Evolutionary conservation across 148 eudicot genomes (phyloP).

Genomic region (Rhododendron ferrugineum): DNA sequence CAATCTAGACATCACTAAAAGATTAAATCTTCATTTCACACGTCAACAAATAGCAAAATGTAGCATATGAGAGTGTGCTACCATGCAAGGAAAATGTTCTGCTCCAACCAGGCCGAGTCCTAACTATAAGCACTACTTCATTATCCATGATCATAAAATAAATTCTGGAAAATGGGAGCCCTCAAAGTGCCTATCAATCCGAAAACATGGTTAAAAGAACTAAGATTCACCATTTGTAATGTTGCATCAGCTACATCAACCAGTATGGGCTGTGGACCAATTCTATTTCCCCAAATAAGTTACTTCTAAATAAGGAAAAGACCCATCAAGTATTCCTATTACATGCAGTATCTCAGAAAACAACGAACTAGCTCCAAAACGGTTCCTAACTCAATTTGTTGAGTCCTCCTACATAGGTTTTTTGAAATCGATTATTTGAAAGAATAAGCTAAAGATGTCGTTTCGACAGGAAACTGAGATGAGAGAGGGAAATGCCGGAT

Average conservation of each 20-base stretch:
- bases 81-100: neutral
- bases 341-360: neutral
- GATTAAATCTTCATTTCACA: neutral
- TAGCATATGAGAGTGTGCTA: too few species aligned
- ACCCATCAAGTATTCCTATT: neutral
- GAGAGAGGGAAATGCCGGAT: neutral
- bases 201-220: neutral
- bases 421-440: neutral
- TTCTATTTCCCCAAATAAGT: neutral
- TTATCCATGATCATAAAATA: neutral
- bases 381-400: neutral
- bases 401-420: neutral
- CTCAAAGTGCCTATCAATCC: neutral
- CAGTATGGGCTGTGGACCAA: neutral
- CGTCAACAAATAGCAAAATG: neutral
- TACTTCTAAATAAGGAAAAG: neutral
- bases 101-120: neutral
- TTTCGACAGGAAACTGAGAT: neutral
- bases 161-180: neutral
- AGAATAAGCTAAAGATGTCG: neutral
- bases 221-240: neutral
- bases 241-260: constrained; percentile 3
- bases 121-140: neutral
- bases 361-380: neutral
- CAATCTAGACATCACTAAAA: neutral